Evolutionary conservation across 2,329 filamentous ascomycete genomes (phyloP), one percentile per base, ranked within the genome.

Genomic region (Colletotrichum tabaci): DNA sequence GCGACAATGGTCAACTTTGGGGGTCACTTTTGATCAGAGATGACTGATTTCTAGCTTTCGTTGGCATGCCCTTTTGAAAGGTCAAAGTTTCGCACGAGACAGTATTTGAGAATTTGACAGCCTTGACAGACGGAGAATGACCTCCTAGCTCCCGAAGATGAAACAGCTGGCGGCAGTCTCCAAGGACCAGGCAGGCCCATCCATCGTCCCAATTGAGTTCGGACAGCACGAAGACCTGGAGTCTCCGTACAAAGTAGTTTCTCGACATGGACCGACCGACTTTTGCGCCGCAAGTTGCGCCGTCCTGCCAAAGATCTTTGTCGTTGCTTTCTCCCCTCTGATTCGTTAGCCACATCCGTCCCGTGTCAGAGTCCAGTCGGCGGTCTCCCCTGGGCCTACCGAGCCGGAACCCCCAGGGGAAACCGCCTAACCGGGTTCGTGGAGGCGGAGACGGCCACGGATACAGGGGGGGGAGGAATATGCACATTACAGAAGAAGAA

Each of bases 91-190:
- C 15, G 38, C 15, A 16, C 35, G 13, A 71, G 65, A 42, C 30
- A 16, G 15, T 30, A 16, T 12, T 50, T 50, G 58, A 26, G 18
- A 49, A 21, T 8, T 16, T 63, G 55, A 65, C 58, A 67, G 42
- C 68, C 65, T 62, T 38, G 57, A 46, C 42, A 21, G 52, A 57
- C n/a, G 7, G 44, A 58, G 21, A 52, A 50, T 47, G 30, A 16
- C 35, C 42, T 23, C 46, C 44, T 50, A 30, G 65, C 50, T 52
- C 23, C 38, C 21, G 44, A 42, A 42, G 21, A 38, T 68, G 68
- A 68, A 71, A 71, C 65, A 58, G 18, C 68, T 52, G 52, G 50
- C 66, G 53, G 53, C 52, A 55, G 58, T 47, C 30, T 21, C n/a
- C 26, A 2, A 50, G 30, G 30, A 30, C 30, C 30, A 52, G 57